phyloP scores from a whole-genome alignment of 257 asterid species.

The Solanum phureja region DNA sequence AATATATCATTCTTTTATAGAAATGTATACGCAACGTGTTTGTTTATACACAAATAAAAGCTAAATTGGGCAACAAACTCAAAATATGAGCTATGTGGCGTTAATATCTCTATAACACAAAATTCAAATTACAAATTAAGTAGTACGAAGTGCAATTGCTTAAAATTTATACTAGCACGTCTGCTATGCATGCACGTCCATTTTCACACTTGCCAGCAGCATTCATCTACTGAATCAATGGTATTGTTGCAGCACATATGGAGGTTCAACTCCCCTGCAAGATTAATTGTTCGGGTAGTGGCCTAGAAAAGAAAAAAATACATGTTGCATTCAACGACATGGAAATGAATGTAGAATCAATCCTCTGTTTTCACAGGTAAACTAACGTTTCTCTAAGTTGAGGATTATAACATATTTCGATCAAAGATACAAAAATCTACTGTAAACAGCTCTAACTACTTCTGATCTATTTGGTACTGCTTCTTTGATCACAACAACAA shows the following conservation, averaged over 20 bases:
- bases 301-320: background rate
- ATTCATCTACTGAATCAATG: background rate
- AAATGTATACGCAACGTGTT: background rate
- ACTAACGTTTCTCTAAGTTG: background rate
- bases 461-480: no score
- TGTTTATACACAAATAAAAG: background rate
- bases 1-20: no score
- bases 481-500: no score
- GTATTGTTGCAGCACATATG: background rate
- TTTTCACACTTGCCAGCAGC: background rate
- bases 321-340: background rate
- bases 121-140: background rate
- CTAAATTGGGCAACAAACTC: background rate
- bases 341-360: background rate
- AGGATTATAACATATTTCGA: background rate
- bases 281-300: background rate
- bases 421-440: background rate
- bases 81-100: background rate
- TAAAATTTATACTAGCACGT: background rate
- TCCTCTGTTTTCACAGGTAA: background rate
- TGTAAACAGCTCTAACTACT: no score
- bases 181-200: background rate
- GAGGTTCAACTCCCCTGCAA: background rate
- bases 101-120: background rate
- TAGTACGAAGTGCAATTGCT: background rate